Evolutionary conservation across 1,139 yeast genomes (phyloP), one percentile per base, ranked within the genome.

Genomic region (Scheffersomyces segobiensis): DNA sequence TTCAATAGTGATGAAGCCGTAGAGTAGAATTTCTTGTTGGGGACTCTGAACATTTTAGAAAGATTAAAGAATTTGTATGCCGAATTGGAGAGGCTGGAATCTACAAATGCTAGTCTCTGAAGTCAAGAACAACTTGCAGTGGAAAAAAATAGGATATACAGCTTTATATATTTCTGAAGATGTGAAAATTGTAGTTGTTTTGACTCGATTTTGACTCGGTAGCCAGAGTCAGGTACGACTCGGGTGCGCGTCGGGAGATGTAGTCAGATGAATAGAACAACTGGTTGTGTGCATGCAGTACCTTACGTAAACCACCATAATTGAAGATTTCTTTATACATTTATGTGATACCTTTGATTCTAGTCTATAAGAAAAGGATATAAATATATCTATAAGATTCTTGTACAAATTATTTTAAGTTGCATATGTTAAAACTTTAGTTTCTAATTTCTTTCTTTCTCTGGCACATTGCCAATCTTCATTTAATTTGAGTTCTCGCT

Each of bases 1-100:
- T 85, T 88, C 60, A 73, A 64, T 46, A 83, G 72, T 8, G 71
- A 46, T 24, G 63, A 52, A 12, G 67, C 56, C 3, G 71, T 60
- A n/a, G 80, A 74, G 55, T 73, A 72, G 58, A 67, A 65, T 66
- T 59, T 62, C 24, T 59, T 54, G 46, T 62, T 61, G 53, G 56
- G 54, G 57, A 62, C 59, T 57, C 55, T 61, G 46, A 60, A 57
- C 63, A 60, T 48, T 32, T 32, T 32, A 2, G 42, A 32, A 32
- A 32, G 42, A 32, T 3, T 12, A 32, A 32, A 32, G 42, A 32
- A n/a, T 24, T 24, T 32, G 17, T 14, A 32, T 2, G 42, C 17
- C 42, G 17, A 3, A 32, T 5, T 32, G 42, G 42, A 32, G 42
- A 32, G 42, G 42, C 17, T 12, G 42, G 3, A 12, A 32, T 32